Base-by-base conservation (phyloP, 495 filamentous ascomycete genomes). In the Penicillium samsonianum region DNA sequence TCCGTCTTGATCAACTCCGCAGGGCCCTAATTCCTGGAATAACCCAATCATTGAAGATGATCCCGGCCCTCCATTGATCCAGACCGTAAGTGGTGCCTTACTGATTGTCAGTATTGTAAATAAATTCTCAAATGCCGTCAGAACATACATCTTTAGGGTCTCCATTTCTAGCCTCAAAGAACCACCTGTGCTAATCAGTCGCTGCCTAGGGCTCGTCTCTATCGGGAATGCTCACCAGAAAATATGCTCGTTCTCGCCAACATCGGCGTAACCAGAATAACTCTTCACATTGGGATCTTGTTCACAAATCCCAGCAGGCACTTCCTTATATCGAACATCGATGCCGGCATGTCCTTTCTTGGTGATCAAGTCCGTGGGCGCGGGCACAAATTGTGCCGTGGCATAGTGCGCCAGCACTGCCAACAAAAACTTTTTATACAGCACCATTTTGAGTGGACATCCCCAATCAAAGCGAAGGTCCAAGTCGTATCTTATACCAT, bases 221-320 rank as follows among this genome's bases (percentile, higher is more conserved):
- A 54, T 37, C 7, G n/a, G n/a, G 20, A 35, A 22, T 14, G 17
- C 52, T 59, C 44, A 65, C 64, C 78, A 88, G 71, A 87, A 88
- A 43, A 85, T 83, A 61, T 88, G 86, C 63, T 86, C 67, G 61
- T 84, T 64, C 49, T 82, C 80, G 2, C 61, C 74, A 31, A 88
- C 78, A 70, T 88, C 86, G 12, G 84, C 81, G 59, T 88, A 89
- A 4, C 86, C 86, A 25, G 81, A 82, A 67, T 83, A 88, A 53
- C 80, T 84, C 66, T 87, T 87, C 16, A 88, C 84, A 42, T 76
- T 70, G 1, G 86, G 84, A 55, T 85, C 79, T 3, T 81, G 77
- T 71, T 89, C 86, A 57, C 86, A 89, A 42, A 87, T 83, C 14
- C 86, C 86, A 10, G 79, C 67, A 1, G 82, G 80, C 5, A 85